Evolutionary conservation across 768 basidiomycete species (phyloP).

Genomic region (Lactarius pseudohatsudake): DNA sequence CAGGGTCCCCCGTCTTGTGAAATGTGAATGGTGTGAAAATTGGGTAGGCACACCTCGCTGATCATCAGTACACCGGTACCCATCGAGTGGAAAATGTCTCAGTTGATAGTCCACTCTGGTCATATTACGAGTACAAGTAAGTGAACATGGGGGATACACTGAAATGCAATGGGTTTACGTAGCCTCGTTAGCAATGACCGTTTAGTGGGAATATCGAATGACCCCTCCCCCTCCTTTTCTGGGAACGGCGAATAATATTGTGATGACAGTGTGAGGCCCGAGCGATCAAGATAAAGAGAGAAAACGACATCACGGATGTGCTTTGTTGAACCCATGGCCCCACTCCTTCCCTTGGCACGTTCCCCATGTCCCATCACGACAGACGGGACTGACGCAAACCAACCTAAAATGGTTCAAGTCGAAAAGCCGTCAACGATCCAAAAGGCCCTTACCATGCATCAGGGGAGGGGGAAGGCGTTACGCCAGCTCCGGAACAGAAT

Average conservation of each 20-base stretch:
- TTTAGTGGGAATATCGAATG: slow-evolving; percentile 10
- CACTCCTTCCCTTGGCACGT: slow-evolving; percentile 21
- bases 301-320: slow-evolving; percentile 28
- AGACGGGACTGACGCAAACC: slow-evolving; percentile 6
- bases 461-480: slow-evolving; percentile 6
- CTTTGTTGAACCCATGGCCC: slow-evolving; percentile 18
- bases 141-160: slow-evolving; percentile 22
- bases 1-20: slow-evolving; percentile 1
- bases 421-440: slow-evolving; percentile 7
- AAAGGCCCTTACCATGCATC: slow-evolving; percentile 10
- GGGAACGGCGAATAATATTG: slow-evolving; percentile 15
- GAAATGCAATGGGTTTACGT: slow-evolving; percentile 27
- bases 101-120: slow-evolving; percentile 24
- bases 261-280: slow-evolving; percentile 20
- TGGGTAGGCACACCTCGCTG: slow-evolving; percentile 17
- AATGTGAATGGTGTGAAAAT: slow-evolving; percentile 3
- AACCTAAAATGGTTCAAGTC: slow-evolving; percentile 10
- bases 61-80: slow-evolving; percentile 19
- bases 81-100: slow-evolving; percentile 19
- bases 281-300: slow-evolving; percentile 18
- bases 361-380: slow-evolving; percentile 17
- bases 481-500: slow-evolving; percentile 13
- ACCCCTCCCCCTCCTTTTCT: slow-evolving; percentile 16
- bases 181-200: slow-evolving; percentile 27
- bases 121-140: slow-evolving; percentile 29